Percentiles rank a stretch among this genome's conserved stretches.
Evolutionary conservation across 2,329 filamentous ascomycete species (phyloP).

Genomic region (Colletotrichum cereale): DNA sequence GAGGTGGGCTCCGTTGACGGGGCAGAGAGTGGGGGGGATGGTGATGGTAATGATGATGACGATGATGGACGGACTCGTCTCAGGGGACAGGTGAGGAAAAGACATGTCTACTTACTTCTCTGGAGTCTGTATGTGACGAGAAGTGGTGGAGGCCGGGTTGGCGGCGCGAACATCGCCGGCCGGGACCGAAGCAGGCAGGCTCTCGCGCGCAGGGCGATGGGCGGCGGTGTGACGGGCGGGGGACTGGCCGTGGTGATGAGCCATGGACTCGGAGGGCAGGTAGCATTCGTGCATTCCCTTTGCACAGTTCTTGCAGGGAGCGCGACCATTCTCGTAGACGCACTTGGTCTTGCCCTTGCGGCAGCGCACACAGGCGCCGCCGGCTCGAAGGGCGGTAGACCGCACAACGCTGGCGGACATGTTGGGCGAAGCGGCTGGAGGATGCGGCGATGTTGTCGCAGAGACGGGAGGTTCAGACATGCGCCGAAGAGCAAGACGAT

Average conservation of each 20-base stretch:
- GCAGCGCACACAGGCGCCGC: conserved; percentile 72
- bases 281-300: conserved; percentile 75
- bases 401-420: conserved; percentile 65
- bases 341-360: conserved; percentile 75
- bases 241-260: conserved; percentile 70
- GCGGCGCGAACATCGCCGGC: conserved; percentile 56
- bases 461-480: neutral
- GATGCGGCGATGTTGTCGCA: conserved; percentile 3
- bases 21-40: conserved; percentile 15
- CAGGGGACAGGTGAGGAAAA: conserved; percentile 19
- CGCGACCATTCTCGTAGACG: conserved; percentile 72
- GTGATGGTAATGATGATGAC: conserved; percentile 27
- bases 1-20: conserved; percentile 2
- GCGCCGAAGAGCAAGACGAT: conserved; percentile 15
- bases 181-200: conserved; percentile 64
- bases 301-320: conserved; percentile 73
- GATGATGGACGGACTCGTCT: conserved; percentile 8
- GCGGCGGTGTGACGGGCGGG: conserved; percentile 63
- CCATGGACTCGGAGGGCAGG: conserved; percentile 70
- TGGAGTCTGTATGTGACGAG: conserved; percentile 61
- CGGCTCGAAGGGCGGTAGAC: conserved; percentile 70
- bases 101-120: conserved; percentile 65
- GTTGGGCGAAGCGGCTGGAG: conserved; percentile 20
- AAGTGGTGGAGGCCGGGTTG: conserved; percentile 59
- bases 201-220: conserved; percentile 66